Evolutionary conservation across 208 protist genomes (phyloP).

Genomic region (Trypanosoma vivax): DNA sequence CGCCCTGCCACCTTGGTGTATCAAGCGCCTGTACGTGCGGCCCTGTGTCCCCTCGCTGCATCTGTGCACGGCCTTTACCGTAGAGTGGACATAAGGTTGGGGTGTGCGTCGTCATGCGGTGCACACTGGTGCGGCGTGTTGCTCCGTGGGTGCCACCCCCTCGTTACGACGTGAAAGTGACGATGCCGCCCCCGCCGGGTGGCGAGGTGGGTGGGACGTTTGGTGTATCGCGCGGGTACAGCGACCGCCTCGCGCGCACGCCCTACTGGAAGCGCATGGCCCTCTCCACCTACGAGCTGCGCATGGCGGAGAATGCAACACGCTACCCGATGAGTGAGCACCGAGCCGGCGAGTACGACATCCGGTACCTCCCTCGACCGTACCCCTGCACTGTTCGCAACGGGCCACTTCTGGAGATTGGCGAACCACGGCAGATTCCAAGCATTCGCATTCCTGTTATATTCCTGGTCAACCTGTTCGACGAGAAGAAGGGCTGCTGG

Average conservation of each 20-base stretch:
- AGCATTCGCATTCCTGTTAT: slow-evolving; percentile 73
- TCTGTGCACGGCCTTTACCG: too few relatives aligned
- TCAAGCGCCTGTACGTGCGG: too few relatives aligned
- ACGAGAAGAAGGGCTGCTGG: slow-evolving; percentile 56
- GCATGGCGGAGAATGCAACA: slow-evolving; percentile 82
- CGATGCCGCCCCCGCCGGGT: slow-evolving; percentile 76
- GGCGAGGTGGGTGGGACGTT: slow-evolving; percentile 81
- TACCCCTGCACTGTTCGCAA: slow-evolving; percentile 75
- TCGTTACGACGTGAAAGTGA: slow-evolving; percentile 72
- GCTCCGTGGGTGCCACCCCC: slow-evolving; percentile 79
- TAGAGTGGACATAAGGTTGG: too few relatives aligned
- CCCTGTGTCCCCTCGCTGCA: too few relatives aligned
- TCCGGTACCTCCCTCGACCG: slow-evolving; percentile 67
- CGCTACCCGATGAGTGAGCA: slow-evolving; percentile 76
- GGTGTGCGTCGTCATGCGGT: slow-evolving; percentile 10
- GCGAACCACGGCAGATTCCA: slow-evolving; percentile 73
- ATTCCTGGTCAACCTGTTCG: slow-evolving; percentile 79
- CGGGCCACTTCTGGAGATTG: slow-evolving; percentile 74
- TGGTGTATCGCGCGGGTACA: slow-evolving; percentile 81
- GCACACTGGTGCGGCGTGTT: slow-evolving; percentile 19
- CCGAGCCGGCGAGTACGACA: slow-evolving; percentile 77
- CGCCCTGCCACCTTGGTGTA: too few relatives aligned
- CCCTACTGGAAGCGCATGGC: slow-evolving; percentile 90
- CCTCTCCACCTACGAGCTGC: slow-evolving; percentile 62
- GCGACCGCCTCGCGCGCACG: slow-evolving; percentile 66